Base-by-base conservation (phyloP, 345 rosid species). In the Eutrema heterophyllum region DNA sequence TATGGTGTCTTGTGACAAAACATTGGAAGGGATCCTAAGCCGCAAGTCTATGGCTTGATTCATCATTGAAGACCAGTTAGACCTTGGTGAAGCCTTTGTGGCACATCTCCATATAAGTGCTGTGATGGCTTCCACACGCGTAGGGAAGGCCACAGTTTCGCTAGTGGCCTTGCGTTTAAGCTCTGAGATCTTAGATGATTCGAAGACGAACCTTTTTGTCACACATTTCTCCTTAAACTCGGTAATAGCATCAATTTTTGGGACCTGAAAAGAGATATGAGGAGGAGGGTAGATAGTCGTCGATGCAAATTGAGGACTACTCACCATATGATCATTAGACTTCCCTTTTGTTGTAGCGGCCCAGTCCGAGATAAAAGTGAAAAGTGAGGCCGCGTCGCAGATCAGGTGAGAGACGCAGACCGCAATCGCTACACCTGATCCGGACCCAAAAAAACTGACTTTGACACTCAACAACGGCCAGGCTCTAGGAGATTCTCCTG, bases 81-180 rank as follows among this genome's bases (percentile, higher is more conserved):
- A 10, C 0, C 56, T 18, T 46, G 51, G 6, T 2, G 56, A 10
- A 1, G 54, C 13, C 14, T 51, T 51, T 51, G 3, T 26, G 8
- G 15, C 52, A 48, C 52, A 48, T 67, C 46, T 74, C 72, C 77
- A 75, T 2, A 84, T 54, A 6, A 82, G 50, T 11, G 79, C 18
- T 1, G 59, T 14, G 21, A 78, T 71, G 3, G 52, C 82, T 41
- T 79, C 82, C 7, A 81, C 78, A 2, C 76, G 72, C 2, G 84
- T 60, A 5, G 84, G 83, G 3, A 5, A 2, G 0, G 54, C 24
- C 18, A 68, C 76, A 3, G 12, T 12, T 11, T n/a, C 26, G 13
- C 75, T 56, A 9, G 70, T 35, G 2, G 54, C 68, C 66, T 11
- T 67, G 7, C 58, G 43, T 65, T 72, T 75, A 0, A 78, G 80